Conservation (phyloP, 805 yeast species). For the Debaryomyces hansenii region DNA sequence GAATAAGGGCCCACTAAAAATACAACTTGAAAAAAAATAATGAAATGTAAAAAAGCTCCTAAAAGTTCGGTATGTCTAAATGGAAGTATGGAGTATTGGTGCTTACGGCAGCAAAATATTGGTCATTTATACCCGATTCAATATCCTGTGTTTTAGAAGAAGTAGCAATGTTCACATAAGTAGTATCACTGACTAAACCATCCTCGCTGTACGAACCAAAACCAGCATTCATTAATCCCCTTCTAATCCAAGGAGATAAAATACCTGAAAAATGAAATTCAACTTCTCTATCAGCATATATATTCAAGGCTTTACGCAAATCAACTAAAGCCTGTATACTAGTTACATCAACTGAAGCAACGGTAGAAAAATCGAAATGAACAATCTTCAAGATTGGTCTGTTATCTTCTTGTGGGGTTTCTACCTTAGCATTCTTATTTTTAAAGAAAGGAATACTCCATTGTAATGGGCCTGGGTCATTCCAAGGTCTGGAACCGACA, state of each 20-base stretch:
- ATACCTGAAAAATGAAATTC: constrained; percentile 90
- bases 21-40: neutral
- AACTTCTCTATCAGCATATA: constrained; percentile 77
- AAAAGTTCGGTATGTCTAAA: constrained; percentile 67
- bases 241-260: constrained; percentile 81
- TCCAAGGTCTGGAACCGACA: constrained; percentile 82
- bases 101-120: constrained; percentile 53
- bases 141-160: constrained; percentile 25
- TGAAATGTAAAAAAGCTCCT: neutral
- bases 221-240: constrained; percentile 72
- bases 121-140: constrained; percentile 28
- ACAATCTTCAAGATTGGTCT: constrained; percentile 71
- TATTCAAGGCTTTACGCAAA: constrained; percentile 66
- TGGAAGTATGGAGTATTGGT: constrained; percentile 79
- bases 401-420: constrained; percentile 29
- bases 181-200: constrained; percentile 35
- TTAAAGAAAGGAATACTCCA: constrained; percentile 34
- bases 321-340: constrained; percentile 79
- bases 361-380: constrained; percentile 80
- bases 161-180: constrained; percentile 41
- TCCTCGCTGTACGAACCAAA: constrained; percentile 62
- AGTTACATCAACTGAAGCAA: constrained; percentile 75
- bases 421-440: constrained; percentile 12
- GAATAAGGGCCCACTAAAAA: neutral
- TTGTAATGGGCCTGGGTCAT: constrained; percentile 72